phyloP scores from a whole-genome alignment of 257 asterid genomes.

The Plectranthus barbatus region DNA sequence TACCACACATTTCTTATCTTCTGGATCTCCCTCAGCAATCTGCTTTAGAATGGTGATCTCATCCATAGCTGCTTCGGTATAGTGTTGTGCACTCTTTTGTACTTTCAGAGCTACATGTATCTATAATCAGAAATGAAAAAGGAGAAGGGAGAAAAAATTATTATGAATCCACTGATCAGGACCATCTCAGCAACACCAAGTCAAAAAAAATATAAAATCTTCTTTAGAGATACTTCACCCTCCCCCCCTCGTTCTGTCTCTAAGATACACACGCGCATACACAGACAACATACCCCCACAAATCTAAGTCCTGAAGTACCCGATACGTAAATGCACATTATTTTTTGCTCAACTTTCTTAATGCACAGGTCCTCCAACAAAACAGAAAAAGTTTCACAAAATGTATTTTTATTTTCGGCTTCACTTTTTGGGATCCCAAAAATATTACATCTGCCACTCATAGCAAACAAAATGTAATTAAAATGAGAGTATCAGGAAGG shows the following conservation, averaged over 20 bases:
- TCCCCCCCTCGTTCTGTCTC: background rate
- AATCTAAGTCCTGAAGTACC: too few species aligned
- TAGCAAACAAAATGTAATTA: background rate
- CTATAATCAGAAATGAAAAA: constrained; percentile 29
- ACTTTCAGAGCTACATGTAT: constrained; percentile 82
- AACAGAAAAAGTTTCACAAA: background rate
- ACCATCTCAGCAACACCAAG: constrained; percentile 2
- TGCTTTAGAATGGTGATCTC: constrained; percentile 84
- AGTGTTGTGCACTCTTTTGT: constrained; percentile 95
- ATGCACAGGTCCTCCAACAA: background rate
- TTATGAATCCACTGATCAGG: background rate
- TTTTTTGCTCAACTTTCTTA: background rate
- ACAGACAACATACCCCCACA: background rate
- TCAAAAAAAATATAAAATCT: background rate
- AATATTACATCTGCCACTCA: background rate
- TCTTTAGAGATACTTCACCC: background rate
- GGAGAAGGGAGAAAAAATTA: background rate
- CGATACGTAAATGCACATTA: background rate
- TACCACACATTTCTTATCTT: constrained; percentile 81
- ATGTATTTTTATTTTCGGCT: background rate
- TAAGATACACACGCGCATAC: background rate
- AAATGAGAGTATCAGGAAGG: background rate
- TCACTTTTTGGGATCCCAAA: background rate
- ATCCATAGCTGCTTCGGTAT: constrained; percentile 89
- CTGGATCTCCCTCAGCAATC: constrained; percentile 88